Conservation (phyloP, 345 rosid species). For the Limnanthes douglasii region DNA sequence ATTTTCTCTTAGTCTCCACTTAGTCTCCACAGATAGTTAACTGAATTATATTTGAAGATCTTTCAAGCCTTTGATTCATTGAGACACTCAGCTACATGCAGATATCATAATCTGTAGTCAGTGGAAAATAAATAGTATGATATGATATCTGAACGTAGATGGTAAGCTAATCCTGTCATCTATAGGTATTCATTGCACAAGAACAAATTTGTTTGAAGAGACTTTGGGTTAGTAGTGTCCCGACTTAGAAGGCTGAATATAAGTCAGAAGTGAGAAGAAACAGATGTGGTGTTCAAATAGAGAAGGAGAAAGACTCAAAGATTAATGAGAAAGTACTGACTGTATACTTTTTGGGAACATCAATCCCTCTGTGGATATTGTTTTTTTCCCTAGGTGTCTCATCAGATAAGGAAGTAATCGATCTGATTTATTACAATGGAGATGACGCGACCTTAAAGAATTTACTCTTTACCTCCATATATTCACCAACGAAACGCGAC, state of each 20-base stretch:
- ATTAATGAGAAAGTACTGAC: slow-evolving; percentile 56
- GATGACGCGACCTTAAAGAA: slow-evolving; percentile 43
- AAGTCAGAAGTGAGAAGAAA: slow-evolving; percentile 54
- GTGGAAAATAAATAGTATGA: no score
- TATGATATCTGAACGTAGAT: no score
- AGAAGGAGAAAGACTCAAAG: slow-evolving; percentile 26
- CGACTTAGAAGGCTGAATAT: slow-evolving; percentile 55
- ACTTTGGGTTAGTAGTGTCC: slow-evolving; percentile 56
- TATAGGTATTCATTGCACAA: slow-evolving; percentile 85
- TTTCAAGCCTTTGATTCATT: no score
- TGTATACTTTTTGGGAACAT: slow-evolving; percentile 62
- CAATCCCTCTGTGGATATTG: slow-evolving; percentile 66
- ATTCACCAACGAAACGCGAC: no score
- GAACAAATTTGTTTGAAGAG: slow-evolving; percentile 69
- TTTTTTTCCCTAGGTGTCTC: slow-evolving; percentile 74
- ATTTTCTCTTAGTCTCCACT: no score
- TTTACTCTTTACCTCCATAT: slow-evolving; percentile 47
- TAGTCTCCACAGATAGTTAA: no score
- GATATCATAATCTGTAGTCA: no score
- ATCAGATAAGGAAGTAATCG: slow-evolving; percentile 56
- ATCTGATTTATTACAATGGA: slow-evolving; percentile 37
- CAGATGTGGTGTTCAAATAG: slow-evolving; percentile 37
- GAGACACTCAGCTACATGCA: no score
- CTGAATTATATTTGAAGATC: no score
- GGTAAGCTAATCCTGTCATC: no score